A percentile compares a stretch with the other conserved stretches of the same genome.
These are phyloP conservation scores for Xylaria curta DNA, from an alignment of 495 filamentous ascomycete genomes.

Conservation along the genomic window DNA sequence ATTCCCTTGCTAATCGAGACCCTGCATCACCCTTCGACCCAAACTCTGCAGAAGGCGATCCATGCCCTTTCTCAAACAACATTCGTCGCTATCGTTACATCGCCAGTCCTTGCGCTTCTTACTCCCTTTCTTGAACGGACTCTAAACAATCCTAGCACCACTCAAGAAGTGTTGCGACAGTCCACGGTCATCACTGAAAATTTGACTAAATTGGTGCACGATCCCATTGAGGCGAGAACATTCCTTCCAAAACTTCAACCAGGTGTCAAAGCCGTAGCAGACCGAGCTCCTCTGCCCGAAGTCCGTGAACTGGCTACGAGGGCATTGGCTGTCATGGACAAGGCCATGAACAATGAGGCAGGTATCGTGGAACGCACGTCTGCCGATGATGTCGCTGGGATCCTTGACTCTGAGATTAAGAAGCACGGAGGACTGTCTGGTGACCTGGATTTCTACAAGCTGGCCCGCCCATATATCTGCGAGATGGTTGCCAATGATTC, in stretches of 20 bases:
- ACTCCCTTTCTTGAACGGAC: slow-evolving; percentile 94
- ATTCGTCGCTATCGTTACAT: slow-evolving; percentile 95
- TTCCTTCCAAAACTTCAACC: slow-evolving; percentile 97
- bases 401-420: slow-evolving; percentile 78
- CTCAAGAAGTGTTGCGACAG: slow-evolving; percentile 93
- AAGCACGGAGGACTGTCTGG: slow-evolving; percentile 65
- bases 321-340: slow-evolving; percentile 86
- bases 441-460: slow-evolving; percentile 69
- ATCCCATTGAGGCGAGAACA: slow-evolving; percentile 92
- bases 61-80: slow-evolving; percentile 98
- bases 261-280: slow-evolving; percentile 86
- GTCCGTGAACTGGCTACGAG: slow-evolving; percentile 88
- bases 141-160: slow-evolving; percentile 85
- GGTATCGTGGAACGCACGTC: slow-evolving; percentile 71
- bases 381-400: slow-evolving; percentile 74
- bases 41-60: slow-evolving; percentile 90
- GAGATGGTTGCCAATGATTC: slow-evolving; percentile 89
- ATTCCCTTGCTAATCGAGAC: slow-evolving; percentile 93
- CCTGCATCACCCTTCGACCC: slow-evolving; percentile 92
- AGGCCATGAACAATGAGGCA: slow-evolving; percentile 82
- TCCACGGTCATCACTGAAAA: slow-evolving; percentile 99
- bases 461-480: slow-evolving; percentile 76
- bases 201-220: slow-evolving; percentile 96
- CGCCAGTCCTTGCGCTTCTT: slow-evolving; percentile 95
- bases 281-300: slow-evolving; percentile 90